phyloP scores from a whole-genome alignment of 345 rosid genomes.

The Bruguiera sexangula region DNA sequence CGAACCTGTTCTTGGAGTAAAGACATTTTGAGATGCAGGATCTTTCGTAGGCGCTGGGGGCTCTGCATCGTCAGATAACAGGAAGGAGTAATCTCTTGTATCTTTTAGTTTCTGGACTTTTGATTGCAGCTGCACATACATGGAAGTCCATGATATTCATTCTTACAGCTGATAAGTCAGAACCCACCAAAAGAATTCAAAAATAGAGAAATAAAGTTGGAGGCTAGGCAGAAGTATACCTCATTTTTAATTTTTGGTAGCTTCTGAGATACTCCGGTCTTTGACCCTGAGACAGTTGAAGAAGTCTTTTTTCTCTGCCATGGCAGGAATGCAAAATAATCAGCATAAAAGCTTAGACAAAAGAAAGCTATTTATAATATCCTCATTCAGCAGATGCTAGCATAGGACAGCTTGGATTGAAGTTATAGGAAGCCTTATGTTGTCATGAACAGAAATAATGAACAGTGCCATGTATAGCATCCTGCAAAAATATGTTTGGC shows the following conservation, averaged over 20 bases:
- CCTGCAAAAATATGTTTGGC: too few species aligned
- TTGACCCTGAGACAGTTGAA: conserved; percentile 33
- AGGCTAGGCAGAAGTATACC: conserved; percentile 22
- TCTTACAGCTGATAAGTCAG: background rate
- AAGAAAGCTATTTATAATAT: background rate
- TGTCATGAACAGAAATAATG: too few species aligned
- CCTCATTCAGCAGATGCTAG: too few species aligned
- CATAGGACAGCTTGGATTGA: too few species aligned
- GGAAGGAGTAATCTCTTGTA: conserved; percentile 87
- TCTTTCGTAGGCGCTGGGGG: conserved; percentile 59
- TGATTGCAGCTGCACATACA: conserved; percentile 40
- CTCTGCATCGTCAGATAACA: conserved; percentile 67
- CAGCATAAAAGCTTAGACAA: background rate
- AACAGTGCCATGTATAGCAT: too few species aligned
- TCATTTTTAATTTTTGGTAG: conserved; percentile 45
- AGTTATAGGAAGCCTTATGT: too few species aligned
- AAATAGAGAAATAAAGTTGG: background rate
- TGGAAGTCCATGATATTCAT: conserved; percentile 2
- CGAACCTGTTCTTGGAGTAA: conserved; percentile 47
- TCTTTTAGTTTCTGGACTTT: conserved; percentile 70
- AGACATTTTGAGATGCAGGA: conserved; percentile 34
- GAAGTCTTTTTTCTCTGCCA: conserved; percentile 58
- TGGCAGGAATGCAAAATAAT: conserved; percentile 9
- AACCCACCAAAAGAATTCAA: background rate
- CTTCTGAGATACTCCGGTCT: conserved; percentile 29